Conservation (phyloP, 345 rosid genomes). For the Citrus inodora region DNA sequence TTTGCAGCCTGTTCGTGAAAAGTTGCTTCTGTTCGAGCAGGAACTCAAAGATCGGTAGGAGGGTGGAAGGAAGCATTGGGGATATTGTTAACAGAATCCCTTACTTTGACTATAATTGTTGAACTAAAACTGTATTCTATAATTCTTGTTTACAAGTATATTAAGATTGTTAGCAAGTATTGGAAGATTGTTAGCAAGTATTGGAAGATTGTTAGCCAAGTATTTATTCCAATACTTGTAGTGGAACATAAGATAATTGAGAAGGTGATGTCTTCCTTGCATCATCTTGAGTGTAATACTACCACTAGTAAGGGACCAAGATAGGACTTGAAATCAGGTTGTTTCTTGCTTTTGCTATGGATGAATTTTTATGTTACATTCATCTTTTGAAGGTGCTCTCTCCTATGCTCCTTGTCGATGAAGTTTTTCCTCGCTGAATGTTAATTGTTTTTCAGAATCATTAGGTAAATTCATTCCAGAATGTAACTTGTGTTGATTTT, state of each 20-base stretch:
- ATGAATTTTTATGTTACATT: not conserved
- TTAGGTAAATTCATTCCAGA: not conserved
- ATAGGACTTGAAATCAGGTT: not conserved
- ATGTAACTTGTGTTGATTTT: not conserved
- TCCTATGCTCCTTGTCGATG: too few relatives aligned
- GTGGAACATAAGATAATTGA: slow-evolving; percentile 10
- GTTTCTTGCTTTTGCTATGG: not conserved
- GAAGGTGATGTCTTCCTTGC: slow-evolving; percentile 5
- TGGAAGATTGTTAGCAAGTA: not conserved
- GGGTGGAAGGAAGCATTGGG: not conserved
- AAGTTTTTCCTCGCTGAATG: not conserved
- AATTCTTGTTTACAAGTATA: not conserved
- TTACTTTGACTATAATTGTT: not conserved
- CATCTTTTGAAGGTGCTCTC: too few relatives aligned
- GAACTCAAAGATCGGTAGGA: slow-evolving; percentile 75
- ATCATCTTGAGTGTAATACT: not conserved
- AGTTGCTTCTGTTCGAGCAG: slow-evolving; percentile 68
- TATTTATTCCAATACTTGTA: not conserved
- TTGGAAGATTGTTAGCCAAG: not conserved
- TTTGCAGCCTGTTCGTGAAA: slow-evolving; percentile 68
- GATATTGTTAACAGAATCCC: not conserved
- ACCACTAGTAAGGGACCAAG: not conserved
- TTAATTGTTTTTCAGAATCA: not conserved
- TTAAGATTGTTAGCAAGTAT: not conserved
- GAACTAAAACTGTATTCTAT: slow-evolving; percentile 14